Evolutionary conservation across 768 basidiomycete species (phyloP), one percentile per base, ranked within the genome.

Genomic region (Trametes maxima): DNA sequence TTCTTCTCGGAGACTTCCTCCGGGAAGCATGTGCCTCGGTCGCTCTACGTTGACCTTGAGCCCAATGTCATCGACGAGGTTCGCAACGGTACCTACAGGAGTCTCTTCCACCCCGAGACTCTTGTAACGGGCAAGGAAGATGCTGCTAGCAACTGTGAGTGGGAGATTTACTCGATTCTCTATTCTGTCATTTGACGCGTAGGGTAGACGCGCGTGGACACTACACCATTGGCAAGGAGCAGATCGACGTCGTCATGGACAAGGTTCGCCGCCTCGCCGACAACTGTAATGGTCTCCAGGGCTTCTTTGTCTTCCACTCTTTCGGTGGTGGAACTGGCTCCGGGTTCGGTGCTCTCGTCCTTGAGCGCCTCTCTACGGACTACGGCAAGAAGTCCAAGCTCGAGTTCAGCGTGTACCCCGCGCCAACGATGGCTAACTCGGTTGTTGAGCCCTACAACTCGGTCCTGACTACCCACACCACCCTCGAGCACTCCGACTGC

Each of bases 261-360:
- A 95, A 93, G 77, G 81, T 98, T 68, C 92, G 97, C 74, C 90
- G 93, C 68, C 87, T 99, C 64, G 93, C 95, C 53, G 97, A 99
- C 79, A 97, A 97, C 80, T 98, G 96, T 80, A 86, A 87, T 51
- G 97, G 97, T 74, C 88, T 99, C 46, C 97, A 99, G 79, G 97
- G 97, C 70, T 99, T 99, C 87, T 98, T 98, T 73, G 93, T 98
- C 72, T 98, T 98, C 87, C 97, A 98, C 81, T 98, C 97, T 19
- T 98, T 99, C 74, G 97, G 97, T 74, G 97, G 97, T 73, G 97
- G 97, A 77, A 98, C 97, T 73, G 97, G 97, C 71, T 99, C 97
- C 63, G 97, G 97, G 72, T 96, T 99, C 71, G 97, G 97, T 74
- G 96, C 97, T 60, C 90, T 99, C 69, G 84, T 99, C 64, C 86